These are phyloP conservation scores for Verticillium longisporum DNA, from an alignment of 2,329 filamentous ascomycete genomes.

Conservation along the genomic window DNA sequence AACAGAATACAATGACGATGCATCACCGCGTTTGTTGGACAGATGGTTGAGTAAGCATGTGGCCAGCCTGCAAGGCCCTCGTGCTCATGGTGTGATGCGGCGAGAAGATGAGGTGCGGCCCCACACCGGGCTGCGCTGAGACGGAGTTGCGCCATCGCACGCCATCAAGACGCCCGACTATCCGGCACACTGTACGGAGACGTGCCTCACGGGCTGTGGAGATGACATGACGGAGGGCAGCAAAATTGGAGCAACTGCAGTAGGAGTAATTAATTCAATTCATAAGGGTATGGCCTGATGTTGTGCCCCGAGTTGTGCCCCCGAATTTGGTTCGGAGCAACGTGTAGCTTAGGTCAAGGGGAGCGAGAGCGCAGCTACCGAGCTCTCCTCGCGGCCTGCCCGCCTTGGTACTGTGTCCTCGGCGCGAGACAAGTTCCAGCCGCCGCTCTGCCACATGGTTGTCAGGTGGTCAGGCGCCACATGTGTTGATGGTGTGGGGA, in stretches of 20 bases:
- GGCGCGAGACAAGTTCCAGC: too few species aligned
- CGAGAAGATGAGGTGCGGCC: not conserved
- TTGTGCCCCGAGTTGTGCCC: too few species aligned
- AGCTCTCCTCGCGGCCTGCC: too few species aligned
- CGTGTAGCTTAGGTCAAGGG: too few species aligned
- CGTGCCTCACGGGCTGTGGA: not conserved
- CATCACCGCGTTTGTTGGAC: not conserved
- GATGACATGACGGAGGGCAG: not conserved
- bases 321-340: too few species aligned
- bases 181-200: not conserved
- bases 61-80: too few species aligned
- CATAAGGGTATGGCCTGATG: not conserved
- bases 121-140: not conserved
- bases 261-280: not conserved
- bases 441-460: too few species aligned
- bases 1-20: not conserved
- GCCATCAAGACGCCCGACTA: not conserved
- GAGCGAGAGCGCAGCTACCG: too few species aligned
- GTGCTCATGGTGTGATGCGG: not conserved
- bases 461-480: too few species aligned
- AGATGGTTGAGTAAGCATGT: not conserved
- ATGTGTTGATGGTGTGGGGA: too few species aligned
- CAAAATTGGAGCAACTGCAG: too few species aligned
- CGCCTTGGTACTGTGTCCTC: too few species aligned
- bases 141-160: slow-evolving; percentile 1